phyloP scores from a whole-genome alignment of 345 rosid species.

The Brassica carinata region DNA sequence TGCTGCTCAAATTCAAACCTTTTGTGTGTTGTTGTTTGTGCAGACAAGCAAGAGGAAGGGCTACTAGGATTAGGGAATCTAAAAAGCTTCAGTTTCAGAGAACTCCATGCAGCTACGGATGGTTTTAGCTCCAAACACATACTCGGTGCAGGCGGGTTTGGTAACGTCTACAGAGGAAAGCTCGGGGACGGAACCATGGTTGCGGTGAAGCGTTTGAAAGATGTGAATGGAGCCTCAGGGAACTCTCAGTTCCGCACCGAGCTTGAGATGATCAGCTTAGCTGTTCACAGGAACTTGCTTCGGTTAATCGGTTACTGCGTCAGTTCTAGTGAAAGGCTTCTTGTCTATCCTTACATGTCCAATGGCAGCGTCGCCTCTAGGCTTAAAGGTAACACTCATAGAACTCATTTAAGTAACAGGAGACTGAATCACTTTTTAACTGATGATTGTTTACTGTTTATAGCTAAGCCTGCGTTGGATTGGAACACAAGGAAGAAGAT shows the following conservation, averaged over 20 bases:
- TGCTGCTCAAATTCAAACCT: not conserved
- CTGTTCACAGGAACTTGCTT: conserved; percentile 84
- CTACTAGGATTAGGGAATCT: conserved; percentile 75
- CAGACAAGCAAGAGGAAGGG: conserved; percentile 79
- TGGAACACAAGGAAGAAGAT: conserved; percentile 90
- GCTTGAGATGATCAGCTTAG: conserved; percentile 94
- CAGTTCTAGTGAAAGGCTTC: conserved; percentile 75
- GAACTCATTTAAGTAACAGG: not conserved
- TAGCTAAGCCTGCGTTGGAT: conserved; percentile 82
- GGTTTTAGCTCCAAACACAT: conserved; percentile 79
- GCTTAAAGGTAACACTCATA: conserved; percentile 63
- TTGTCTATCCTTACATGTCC: conserved; percentile 92
- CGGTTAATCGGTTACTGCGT: conserved; percentile 79
- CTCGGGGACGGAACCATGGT: conserved; percentile 69
- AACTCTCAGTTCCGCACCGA: conserved; percentile 91
- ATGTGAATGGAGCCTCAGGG: conserved; percentile 69
- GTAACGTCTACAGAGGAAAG: conserved; percentile 92
- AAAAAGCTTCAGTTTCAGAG: conserved; percentile 77
- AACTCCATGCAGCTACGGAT: conserved; percentile 77
- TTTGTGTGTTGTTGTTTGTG: not conserved
- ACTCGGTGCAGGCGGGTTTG: conserved; percentile 93
- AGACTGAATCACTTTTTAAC: not conserved
- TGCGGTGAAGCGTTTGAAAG: conserved; percentile 89
- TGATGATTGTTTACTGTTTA: not conserved
- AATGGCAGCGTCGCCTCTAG: conserved; percentile 96